Evolutionary conservation across 305 asterid genomes (phyloP).

Genomic region (Fraxinus albicans): DNA sequence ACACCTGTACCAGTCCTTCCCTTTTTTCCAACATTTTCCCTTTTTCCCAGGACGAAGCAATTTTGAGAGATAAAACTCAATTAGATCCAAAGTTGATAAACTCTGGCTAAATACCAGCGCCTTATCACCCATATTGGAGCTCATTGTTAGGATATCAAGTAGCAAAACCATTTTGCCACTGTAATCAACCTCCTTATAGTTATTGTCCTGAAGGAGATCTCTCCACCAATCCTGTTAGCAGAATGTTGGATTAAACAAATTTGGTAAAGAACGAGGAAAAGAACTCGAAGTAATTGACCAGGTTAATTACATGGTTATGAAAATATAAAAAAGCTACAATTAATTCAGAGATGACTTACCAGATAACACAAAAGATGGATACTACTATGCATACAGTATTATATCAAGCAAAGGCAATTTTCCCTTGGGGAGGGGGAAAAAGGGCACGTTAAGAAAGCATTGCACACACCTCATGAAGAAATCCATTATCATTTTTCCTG

Average conservation of each 20-base stretch:
- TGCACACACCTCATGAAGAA: conserved; percentile 67
- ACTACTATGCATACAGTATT: conserved; percentile 2
- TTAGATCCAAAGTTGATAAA: conserved; percentile 78
- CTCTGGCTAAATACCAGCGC: conserved; percentile 97
- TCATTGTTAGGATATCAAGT: conserved; percentile 80
- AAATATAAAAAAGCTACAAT: conserved; percentile 2
- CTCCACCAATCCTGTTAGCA: conserved; percentile 91
- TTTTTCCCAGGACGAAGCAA: conserved; percentile 71
- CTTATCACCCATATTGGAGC: conserved; percentile 83
- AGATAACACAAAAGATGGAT: conserved; percentile 11
- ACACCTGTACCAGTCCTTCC: conserved; percentile 99
- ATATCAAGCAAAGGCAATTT: conserved; percentile 5
- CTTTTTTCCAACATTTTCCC: conserved; percentile 82
- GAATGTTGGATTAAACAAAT: conserved; percentile 17
- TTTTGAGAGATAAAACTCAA: conserved; percentile 82
- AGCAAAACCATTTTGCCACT: conserved; percentile 98
- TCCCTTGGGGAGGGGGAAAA: neutral
- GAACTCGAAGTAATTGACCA: neutral
- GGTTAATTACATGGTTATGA: neutral
- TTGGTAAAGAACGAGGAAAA: conserved; percentile 6
- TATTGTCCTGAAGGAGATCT: conserved; percentile 66
- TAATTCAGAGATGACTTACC: neutral
- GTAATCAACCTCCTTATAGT: conserved; percentile 64
- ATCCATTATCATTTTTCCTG: conserved; percentile 62
- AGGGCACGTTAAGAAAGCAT: conserved; percentile 16